Evolutionary conservation across 345 rosid genomes (phyloP).

Genomic region (Cardamine chenopodiifolia): DNA sequence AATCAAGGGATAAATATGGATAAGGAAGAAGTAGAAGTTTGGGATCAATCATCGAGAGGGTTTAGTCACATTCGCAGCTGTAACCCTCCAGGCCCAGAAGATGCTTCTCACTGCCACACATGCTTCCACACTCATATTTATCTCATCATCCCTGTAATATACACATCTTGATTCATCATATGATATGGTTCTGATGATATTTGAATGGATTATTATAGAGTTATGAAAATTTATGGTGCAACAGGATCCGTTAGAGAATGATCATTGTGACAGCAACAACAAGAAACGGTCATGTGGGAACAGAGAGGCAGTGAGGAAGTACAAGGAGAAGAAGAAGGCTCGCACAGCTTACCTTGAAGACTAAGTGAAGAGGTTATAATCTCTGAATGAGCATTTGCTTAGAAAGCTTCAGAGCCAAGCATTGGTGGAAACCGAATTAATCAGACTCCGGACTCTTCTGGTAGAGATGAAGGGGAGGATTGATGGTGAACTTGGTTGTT

Average conservation of each 20-base stretch:
- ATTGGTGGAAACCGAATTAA: conserved; percentile 56
- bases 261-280: conserved; percentile 29
- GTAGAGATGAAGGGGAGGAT: conserved; percentile 56
- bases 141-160: too few relatives aligned
- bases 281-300: conserved; percentile 59
- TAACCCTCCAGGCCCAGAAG: conserved; percentile 67
- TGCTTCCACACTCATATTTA: too few relatives aligned
- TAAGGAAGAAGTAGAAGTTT: conserved; percentile 22
- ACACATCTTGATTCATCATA: too few relatives aligned
- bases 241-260: conserved; percentile 48
- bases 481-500: conserved; percentile 53
- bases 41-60: conserved; percentile 33
- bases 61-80: conserved; percentile 83
- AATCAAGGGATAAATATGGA: conserved; percentile 19
- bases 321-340: too few relatives aligned
- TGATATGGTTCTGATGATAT: too few relatives aligned
- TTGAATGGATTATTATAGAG: too few relatives aligned
- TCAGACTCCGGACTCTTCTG: conserved; percentile 54
- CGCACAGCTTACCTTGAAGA: too few relatives aligned
- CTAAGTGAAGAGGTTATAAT: too few relatives aligned
- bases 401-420: conserved; percentile 63
- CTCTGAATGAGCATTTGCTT: too few relatives aligned
- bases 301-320: conserved; percentile 81
- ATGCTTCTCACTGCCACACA: too few relatives aligned
- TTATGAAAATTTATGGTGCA: not conserved